phyloP scores from a whole-genome alignment of 345 rosid genomes.

The Cardamine occulta region DNA sequence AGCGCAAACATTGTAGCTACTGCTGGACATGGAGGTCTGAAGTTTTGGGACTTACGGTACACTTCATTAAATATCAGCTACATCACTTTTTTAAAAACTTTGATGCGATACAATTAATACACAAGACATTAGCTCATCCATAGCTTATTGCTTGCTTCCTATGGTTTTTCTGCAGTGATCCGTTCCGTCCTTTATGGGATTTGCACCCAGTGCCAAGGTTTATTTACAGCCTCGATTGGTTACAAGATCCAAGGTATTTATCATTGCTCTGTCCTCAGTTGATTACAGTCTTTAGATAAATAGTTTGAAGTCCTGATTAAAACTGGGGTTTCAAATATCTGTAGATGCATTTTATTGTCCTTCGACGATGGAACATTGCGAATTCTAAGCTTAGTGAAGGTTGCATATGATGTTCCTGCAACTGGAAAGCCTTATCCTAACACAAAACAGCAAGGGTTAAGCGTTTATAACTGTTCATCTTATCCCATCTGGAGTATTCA shows the following conservation, averaged over 20 bases:
- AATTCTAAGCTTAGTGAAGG: slow-evolving; percentile 70
- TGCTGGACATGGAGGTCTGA: slow-evolving; percentile 84
- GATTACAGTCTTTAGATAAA: slow-evolving; percentile 29
- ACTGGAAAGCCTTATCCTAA: slow-evolving; percentile 63
- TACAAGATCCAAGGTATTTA: slow-evolving; percentile 69
- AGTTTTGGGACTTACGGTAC: slow-evolving; percentile 96
- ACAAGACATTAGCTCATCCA: background rate
- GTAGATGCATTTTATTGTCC: slow-evolving; percentile 69
- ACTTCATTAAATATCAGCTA: slow-evolving; percentile 21
- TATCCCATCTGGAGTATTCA: slow-evolving; percentile 84
- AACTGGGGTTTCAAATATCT: slow-evolving; percentile 38
- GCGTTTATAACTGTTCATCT: slow-evolving; percentile 62
- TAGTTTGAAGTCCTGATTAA: background rate
- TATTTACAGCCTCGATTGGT: slow-evolving; percentile 80
- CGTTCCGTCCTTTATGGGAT: slow-evolving; percentile 83
- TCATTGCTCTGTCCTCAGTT: slow-evolving; percentile 15
- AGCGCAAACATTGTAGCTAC: slow-evolving; percentile 68
- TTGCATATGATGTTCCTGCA: slow-evolving; percentile 77
- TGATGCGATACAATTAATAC: background rate
- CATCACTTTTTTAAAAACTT: background rate
- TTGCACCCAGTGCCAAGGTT: slow-evolving; percentile 66
- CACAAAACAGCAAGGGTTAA: slow-evolving; percentile 77
- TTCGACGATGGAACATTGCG: slow-evolving; percentile 83
- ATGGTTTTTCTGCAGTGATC: slow-evolving; percentile 64
- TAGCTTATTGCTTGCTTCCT: slow-evolving; percentile 20